Percentiles rank a stretch among this genome's conserved stretches.
These are phyloP conservation scores for Heliophila coronopifolia DNA, from an alignment of 441 rosid genomes.

Conservation along the genomic window DNA sequence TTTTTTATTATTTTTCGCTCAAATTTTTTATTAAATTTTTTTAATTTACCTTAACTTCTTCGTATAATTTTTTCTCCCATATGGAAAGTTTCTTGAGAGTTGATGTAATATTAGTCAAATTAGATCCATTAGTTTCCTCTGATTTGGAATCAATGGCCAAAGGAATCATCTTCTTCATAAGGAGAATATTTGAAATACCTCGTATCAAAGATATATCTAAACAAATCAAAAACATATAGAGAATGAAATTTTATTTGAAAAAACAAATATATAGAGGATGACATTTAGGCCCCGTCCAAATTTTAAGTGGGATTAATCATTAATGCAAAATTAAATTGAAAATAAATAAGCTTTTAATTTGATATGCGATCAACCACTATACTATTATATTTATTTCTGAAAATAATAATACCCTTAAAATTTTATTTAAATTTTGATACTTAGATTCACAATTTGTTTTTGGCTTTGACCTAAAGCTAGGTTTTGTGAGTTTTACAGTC, in stretches of 20 bases:
- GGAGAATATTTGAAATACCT: slow-evolving; percentile 35
- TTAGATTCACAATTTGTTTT: no score
- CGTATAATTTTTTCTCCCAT: slow-evolving; percentile 66
- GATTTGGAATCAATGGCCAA: slow-evolving; percentile 11
- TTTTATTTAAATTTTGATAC: no score
- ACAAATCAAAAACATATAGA: slow-evolving; percentile 4
- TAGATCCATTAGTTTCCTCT: slow-evolving; percentile 28
- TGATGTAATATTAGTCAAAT: slow-evolving; percentile 38
- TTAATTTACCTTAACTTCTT: slow-evolving; percentile 50
- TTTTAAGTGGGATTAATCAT: no score
- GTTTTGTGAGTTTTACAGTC: no score
- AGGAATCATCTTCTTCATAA: slow-evolving; percentile 24
- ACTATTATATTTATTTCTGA: no score
- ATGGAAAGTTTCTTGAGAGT: slow-evolving; percentile 48
- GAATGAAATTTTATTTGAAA: not conserved
- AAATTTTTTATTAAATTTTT: not conserved
- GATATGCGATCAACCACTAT: no score
- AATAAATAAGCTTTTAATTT: no score
- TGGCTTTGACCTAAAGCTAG: no score
- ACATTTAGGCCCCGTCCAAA: no score
- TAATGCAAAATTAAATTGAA: no score
- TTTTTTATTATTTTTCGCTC: not conserved
- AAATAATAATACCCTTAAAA: no score
- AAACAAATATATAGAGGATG: no score
- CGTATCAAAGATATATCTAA: not conserved